Percentiles rank a stretch among this genome's conserved stretches.
Conservation (phyloP, 768 basidiomycete species). For the Mycena leptocephala region DNA sequence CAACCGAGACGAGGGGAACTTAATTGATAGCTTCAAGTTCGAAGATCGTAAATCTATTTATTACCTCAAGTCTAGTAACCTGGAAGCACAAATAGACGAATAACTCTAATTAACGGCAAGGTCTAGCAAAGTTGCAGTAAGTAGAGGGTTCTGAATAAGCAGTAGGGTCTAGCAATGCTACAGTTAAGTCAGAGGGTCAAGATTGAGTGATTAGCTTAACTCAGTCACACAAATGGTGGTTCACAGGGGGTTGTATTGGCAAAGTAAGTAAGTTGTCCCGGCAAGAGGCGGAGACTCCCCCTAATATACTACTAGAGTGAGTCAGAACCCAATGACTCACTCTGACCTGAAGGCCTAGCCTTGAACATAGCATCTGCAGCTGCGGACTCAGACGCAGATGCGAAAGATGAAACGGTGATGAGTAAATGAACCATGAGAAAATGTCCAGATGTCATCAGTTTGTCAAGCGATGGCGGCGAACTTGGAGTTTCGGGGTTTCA, state of each 20-base stretch:
- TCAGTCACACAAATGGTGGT: neutral
- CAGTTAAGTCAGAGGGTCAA: neutral
- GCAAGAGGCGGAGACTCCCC: conserved; percentile 3
- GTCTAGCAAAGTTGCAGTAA: neutral
- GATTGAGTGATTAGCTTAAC: neutral
- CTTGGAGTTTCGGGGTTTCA: neutral
- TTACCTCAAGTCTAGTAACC: conserved; percentile 1
- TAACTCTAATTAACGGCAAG: neutral
- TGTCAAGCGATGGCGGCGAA: neutral
- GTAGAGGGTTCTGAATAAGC: neutral
- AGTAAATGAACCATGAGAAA: neutral
- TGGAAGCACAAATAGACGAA: neutral
- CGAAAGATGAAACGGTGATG: neutral
- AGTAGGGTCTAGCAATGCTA: neutral
- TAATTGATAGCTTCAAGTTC: neutral
- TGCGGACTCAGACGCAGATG: neutral
- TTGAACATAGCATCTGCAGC: too few species aligned
- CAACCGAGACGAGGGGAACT: too few species aligned
- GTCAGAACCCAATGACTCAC: neutral
- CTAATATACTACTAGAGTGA: neutral
- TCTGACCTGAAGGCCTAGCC: neutral
- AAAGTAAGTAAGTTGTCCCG: conserved; percentile 4
- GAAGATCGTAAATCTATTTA: neutral
- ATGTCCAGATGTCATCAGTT: neutral
- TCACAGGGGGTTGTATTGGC: neutral